A percentile compares a stretch with the other conserved stretches of the same genome.
Evolutionary conservation across 768 basidiomycete genomes (phyloP).

Genomic region (Chlorophyllum brunneum): DNA sequence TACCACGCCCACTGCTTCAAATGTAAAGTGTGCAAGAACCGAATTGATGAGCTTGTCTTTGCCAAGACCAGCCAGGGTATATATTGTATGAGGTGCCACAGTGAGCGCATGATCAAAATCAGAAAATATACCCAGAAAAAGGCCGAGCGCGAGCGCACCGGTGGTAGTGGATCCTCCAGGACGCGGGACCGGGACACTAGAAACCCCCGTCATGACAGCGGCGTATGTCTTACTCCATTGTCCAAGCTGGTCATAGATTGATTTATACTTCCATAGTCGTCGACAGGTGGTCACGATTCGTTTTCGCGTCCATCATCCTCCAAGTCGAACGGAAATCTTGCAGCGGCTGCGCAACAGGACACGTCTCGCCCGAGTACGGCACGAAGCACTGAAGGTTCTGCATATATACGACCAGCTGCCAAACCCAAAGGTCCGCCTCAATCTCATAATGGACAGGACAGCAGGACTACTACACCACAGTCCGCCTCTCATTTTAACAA

Average conservation of each 20-base stretch:
- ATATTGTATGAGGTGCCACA: constrained; percentile 98
- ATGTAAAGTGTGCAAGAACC: constrained; percentile 89
- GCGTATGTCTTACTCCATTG: constrained; percentile 31
- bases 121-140: constrained; percentile 89
- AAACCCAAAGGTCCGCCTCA: constrained; percentile 29
- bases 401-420: constrained; percentile 16
- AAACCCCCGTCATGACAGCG: constrained; percentile 34
- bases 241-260: background rate
- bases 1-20: constrained; percentile 99
- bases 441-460: constrained; percentile 26
- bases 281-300: constrained; percentile 8
- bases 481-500: constrained; percentile 12
- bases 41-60: constrained; percentile 97
- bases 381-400: constrained; percentile 13
- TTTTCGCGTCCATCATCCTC: constrained; percentile 14
- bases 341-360: constrained; percentile 8
- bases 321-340: constrained; percentile 10
- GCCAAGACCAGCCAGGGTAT: constrained; percentile 98
- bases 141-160: constrained; percentile 57
- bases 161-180: constrained; percentile 37
- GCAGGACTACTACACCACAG: constrained; percentile 11
- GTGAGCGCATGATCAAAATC: constrained; percentile 93
- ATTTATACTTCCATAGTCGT: constrained; percentile 6
- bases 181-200: constrained; percentile 37
- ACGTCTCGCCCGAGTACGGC: constrained; percentile 20